Percentiles rank a stretch among this genome's conserved stretches.
Conservation (phyloP, 345 rosid species). For the Lepidium sativum region DNA sequence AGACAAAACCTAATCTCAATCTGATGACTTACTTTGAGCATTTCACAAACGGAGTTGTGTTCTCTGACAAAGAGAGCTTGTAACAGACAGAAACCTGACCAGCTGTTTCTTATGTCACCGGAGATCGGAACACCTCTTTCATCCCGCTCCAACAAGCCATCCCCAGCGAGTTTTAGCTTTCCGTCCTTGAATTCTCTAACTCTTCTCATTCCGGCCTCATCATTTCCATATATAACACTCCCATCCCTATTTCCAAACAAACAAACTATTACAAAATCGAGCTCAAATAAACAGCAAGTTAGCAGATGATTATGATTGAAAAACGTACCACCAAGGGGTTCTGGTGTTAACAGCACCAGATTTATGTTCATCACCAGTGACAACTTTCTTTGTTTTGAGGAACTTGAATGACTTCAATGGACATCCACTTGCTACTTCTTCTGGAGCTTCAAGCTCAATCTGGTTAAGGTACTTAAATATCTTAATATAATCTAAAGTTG, state of each 20-base stretch:
- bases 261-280: background rate
- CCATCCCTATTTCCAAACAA: constrained; percentile 47
- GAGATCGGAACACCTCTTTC: constrained; percentile 59
- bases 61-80: constrained; percentile 67
- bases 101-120: constrained; percentile 67
- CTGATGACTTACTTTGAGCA: constrained; percentile 44
- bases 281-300: background rate
- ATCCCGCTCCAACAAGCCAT: constrained; percentile 51
- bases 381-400: constrained; percentile 43
- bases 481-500: background rate
- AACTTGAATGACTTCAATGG: constrained; percentile 64
- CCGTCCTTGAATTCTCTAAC: constrained; percentile 72
- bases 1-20: background rate
- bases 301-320: background rate
- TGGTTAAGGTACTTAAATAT: constrained; percentile 2
- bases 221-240: constrained; percentile 71
- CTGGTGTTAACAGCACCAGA: constrained; percentile 52
- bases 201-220: constrained; percentile 49
- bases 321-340: constrained; percentile 74
- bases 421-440: constrained; percentile 42
- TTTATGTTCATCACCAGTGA: constrained; percentile 29
- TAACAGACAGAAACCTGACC: constrained; percentile 70
- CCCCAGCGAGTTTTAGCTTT: constrained; percentile 43
- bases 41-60: constrained; percentile 59
- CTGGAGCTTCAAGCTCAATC: constrained; percentile 57